A percentile compares a stretch with the other conserved stretches of the same genome.
Evolutionary conservation across 805 yeast genomes (phyloP).

Genomic region (Naumovozyma castellii): DNA sequence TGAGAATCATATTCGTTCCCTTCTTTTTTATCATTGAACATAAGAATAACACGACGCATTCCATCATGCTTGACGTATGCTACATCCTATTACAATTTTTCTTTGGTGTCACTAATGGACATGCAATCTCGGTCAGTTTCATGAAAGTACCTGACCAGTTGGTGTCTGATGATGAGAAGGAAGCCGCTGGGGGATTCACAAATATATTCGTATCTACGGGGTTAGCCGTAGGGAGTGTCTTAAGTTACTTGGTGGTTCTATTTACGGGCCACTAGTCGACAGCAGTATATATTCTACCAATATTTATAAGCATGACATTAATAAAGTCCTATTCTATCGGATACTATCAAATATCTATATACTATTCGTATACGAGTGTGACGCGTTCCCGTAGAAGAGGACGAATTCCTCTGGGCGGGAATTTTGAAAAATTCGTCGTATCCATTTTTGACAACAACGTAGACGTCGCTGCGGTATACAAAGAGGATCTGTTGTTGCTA

Average conservation of each 20-base stretch:
- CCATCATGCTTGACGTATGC: conserved; percentile 47
- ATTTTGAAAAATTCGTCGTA: too few species aligned
- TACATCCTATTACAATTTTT: conserved; percentile 62
- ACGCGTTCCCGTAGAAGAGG: background rate
- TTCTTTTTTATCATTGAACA: conserved; percentile 53
- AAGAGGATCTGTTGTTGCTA: background rate
- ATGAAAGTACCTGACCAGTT: conserved; percentile 58
- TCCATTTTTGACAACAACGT: too few species aligned
- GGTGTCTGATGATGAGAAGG: conserved; percentile 58
- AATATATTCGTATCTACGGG: conserved; percentile 72
- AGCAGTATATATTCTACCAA: too few species aligned
- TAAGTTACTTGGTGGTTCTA: conserved; percentile 58
- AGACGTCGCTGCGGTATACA: too few species aligned
- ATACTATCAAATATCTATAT: too few species aligned
- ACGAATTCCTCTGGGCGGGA: background rate
- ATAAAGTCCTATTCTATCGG: too few species aligned
- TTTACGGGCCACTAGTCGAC: background rate
- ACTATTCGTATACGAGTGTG: too few species aligned
- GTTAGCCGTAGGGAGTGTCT: conserved; percentile 65
- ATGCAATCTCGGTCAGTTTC: conserved; percentile 67
- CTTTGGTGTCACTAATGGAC: conserved; percentile 87
- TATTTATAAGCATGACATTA: too few species aligned
- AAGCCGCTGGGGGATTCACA: conserved; percentile 92
- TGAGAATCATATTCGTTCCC: conserved; percentile 56
- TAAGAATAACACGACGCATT: conserved; percentile 6